Percentiles rank a stretch among this genome's conserved stretches.
Evolutionary conservation across 805 yeast species (phyloP).

Genomic region (Myxozyma geophila): DNA sequence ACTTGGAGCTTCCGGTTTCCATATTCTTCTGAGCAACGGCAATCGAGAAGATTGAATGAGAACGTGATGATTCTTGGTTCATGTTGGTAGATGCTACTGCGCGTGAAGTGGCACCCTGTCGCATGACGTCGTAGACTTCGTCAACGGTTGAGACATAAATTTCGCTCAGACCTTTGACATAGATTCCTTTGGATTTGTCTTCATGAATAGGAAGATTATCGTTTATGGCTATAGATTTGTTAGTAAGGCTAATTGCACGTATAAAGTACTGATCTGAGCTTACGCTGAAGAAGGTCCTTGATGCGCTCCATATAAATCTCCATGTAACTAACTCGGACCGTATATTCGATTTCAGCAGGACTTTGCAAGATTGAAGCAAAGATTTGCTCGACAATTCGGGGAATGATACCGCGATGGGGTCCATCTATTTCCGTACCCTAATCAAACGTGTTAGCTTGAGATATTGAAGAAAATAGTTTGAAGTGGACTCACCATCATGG

Average conservation of each 20-base stretch:
- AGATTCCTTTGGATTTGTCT: conserved; percentile 65
- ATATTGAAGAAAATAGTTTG: not conserved
- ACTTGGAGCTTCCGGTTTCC: conserved; percentile 60
- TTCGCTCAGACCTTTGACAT: conserved; percentile 71
- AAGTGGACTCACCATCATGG: conserved; percentile 59
- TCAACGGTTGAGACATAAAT: conserved; percentile 60
- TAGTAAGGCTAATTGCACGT: not conserved
- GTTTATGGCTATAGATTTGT: conserved; percentile 30
- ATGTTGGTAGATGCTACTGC: conserved; percentile 61
- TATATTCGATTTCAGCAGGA: conserved; percentile 60
- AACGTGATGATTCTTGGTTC: conserved; percentile 72
- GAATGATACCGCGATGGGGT: conserved; percentile 66
- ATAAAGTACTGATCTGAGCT: not conserved
- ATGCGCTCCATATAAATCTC: conserved; percentile 83
- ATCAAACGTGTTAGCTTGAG: not conserved
- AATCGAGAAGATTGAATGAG: conserved; percentile 79
- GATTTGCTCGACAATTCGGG: conserved; percentile 68
- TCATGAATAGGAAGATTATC: conserved; percentile 61
- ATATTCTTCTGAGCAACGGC: conserved; percentile 64
- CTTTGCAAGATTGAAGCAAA: conserved; percentile 59
- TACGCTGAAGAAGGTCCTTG: conserved; percentile 64
- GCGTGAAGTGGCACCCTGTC: conserved; percentile 61
- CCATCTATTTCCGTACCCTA: conserved; percentile 53
- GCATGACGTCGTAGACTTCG: conserved; percentile 63
- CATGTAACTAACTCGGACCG: conserved; percentile 71